Conservation (phyloP, 2,329 filamentous ascomycete species). For the Xylariaceae sp. region DNA sequence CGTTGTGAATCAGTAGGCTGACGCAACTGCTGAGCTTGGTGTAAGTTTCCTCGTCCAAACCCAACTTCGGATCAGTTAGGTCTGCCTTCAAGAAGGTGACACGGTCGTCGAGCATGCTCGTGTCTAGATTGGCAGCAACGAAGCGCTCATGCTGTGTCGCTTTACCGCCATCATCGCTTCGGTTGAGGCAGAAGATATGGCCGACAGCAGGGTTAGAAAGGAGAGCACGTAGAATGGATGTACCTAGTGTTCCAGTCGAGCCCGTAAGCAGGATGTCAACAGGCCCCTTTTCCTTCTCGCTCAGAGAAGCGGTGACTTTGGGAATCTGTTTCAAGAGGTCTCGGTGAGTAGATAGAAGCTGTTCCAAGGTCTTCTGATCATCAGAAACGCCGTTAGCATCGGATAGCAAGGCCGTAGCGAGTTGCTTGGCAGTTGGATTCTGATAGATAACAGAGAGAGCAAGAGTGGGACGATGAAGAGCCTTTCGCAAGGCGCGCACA, state of each 20-base stretch:
- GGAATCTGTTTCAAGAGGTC: conserved; percentile 6
- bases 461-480: not conserved
- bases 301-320: not conserved
- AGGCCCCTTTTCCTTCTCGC: not conserved
- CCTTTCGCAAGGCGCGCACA: conserved; percentile 9
- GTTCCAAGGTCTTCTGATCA: conserved; percentile 13
- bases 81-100: conserved; percentile 23
- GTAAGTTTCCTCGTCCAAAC: conserved; percentile 16
- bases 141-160: conserved; percentile 12
- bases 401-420: conserved; percentile 13
- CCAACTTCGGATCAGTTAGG: conserved; percentile 15
- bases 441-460: conserved; percentile 15
- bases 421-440: conserved; percentile 14
- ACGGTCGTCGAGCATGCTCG: conserved; percentile 6
- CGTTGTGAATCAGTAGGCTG: conserved; percentile 23
- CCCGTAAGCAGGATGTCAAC: conserved; percentile 28
- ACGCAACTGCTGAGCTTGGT: conserved; percentile 9
- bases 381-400: not conserved
- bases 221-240: conserved; percentile 22
- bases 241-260: conserved; percentile 28
- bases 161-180: conserved; percentile 17
- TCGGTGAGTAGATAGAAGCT: conserved; percentile 16
- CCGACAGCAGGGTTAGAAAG: conserved; percentile 16
- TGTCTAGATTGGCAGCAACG: not conserved
- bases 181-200: conserved; percentile 30